Percentiles rank a stretch among this genome's conserved stretches.
These are phyloP conservation scores for Dicorynia guianensis DNA, from an alignment of 306 rosid species.

Conservation along the genomic window DNA sequence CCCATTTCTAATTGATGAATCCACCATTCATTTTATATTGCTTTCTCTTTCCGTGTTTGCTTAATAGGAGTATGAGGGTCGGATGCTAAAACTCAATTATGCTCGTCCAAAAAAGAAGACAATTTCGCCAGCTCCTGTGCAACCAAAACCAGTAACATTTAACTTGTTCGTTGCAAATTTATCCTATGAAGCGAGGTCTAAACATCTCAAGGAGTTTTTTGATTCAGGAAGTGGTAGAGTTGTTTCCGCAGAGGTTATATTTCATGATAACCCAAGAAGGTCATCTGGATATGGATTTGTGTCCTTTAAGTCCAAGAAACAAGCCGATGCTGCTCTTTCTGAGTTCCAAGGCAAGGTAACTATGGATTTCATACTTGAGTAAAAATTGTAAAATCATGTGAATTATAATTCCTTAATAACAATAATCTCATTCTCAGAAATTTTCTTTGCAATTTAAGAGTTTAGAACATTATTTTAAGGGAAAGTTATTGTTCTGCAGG, in stretches of 20 bases:
- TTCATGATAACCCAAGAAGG: slow-evolving; percentile 72
- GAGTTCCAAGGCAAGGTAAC: slow-evolving; percentile 84
- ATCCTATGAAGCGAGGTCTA: slow-evolving; percentile 70
- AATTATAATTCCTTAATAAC: slow-evolving; percentile 8
- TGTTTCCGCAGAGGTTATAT: slow-evolving; percentile 73
- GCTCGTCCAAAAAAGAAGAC: slow-evolving; percentile 60
- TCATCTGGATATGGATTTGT: slow-evolving; percentile 94
- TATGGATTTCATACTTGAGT: slow-evolving; percentile 7
- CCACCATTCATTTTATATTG: not conserved
- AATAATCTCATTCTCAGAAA: not conserved
- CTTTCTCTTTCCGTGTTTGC: slow-evolving; percentile 8
- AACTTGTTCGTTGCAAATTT: slow-evolving; percentile 88
- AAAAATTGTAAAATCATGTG: slow-evolving; percentile 26
- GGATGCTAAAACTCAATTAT: slow-evolving; percentile 63
- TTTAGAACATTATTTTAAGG: slow-evolving; percentile 5
- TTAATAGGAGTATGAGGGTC: slow-evolving; percentile 77
- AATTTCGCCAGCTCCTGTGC: slow-evolving; percentile 53
- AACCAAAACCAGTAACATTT: slow-evolving; percentile 65
- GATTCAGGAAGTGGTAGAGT: slow-evolving; percentile 60
- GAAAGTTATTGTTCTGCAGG: slow-evolving; percentile 53
- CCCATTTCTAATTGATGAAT: not conserved
- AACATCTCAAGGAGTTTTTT: slow-evolving; percentile 80
- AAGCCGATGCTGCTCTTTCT: slow-evolving; percentile 78
- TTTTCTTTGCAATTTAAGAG: not conserved
- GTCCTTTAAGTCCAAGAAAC: slow-evolving; percentile 77